Conservation (phyloP, 352 stramenopile species). For the Pythium utonaiense region DNA sequence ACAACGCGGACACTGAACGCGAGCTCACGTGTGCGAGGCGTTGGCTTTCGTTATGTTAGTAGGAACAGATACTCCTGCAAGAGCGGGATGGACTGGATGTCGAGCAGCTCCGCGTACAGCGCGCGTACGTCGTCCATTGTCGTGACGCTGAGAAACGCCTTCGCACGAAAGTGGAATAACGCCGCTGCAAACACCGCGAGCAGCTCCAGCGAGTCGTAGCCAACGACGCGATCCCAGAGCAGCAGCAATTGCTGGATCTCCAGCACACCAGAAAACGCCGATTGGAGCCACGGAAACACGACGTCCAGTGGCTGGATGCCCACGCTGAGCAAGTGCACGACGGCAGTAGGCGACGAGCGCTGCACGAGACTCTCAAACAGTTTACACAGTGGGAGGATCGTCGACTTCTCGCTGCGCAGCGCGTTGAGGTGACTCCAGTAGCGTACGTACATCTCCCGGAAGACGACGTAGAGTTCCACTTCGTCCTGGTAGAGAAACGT, state of each 20-base stretch:
- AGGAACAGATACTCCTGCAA: slow-evolving; percentile 74
- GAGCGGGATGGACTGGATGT: slow-evolving; percentile 65
- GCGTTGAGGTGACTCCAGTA: slow-evolving; percentile 80
- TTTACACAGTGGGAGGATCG: slow-evolving; percentile 70
- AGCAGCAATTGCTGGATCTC: slow-evolving; percentile 73
- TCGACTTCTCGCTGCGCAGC: slow-evolving; percentile 45
- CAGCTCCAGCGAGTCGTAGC: slow-evolving; percentile 65
- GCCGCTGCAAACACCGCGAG: slow-evolving; percentile 66
- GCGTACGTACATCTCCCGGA: slow-evolving; percentile 71
- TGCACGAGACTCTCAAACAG: slow-evolving; percentile 66
- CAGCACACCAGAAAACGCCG: slow-evolving; percentile 69
- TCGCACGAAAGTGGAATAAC: slow-evolving; percentile 63
- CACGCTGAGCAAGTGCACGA: slow-evolving; percentile 64
- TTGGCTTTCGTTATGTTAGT: slow-evolving; percentile 26
- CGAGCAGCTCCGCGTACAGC: slow-evolving; percentile 67
- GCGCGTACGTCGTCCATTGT: slow-evolving; percentile 51
- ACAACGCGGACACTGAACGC: no score
- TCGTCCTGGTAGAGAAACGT: slow-evolving; percentile 67
- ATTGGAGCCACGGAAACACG: slow-evolving; percentile 79
- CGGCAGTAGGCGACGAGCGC: slow-evolving; percentile 39
- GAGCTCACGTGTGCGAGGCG: background rate
- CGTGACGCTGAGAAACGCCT: slow-evolving; percentile 42
- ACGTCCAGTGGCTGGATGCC: slow-evolving; percentile 62
- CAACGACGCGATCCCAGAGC: slow-evolving; percentile 74
- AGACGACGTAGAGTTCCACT: slow-evolving; percentile 67